Evolutionary conservation across 192 early-diverging fungal species (phyloP), one percentile per base, ranked within the genome.

Genomic region (Powellomyces hirtus): DNA sequence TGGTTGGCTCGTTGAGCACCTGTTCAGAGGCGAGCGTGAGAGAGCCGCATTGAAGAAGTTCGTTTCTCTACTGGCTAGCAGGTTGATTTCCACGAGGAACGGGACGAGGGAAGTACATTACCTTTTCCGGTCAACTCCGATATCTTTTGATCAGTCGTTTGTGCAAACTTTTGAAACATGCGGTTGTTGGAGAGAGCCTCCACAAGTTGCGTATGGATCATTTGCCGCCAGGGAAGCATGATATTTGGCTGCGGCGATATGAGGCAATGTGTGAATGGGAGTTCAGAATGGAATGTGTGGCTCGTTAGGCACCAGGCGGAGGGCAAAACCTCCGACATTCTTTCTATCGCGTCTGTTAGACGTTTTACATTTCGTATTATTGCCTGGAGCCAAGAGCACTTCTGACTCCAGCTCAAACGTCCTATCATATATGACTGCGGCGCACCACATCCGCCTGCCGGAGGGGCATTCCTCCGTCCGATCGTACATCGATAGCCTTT

Each of bases 201-300:
- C 26, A 66, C 64, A 16, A 66, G 46, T 24, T 66, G 64, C 18
- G 49, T 55, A 30, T 66, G 64, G 0, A 66, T 10, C 13, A 31
- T 31, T 36, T 66, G 64, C 27, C 64, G 46, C 64, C 64, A 66
- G 26, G 62, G 64, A 20, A 66, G 14, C 49, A 58, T 66, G 51
- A n/a, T n/a, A n/a, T n/a, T n/a, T n/a, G n/a, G n/a, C n/a, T n/a
- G n/a, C n/a, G n/a, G n/a, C n/a, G n/a, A n/a, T n/a, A n/a, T n/a
- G n/a, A n/a, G n/a, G n/a, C n/a, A n/a, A n/a, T n/a, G n/a, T n/a
- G n/a, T n/a, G n/a, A n/a, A n/a, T n/a, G n/a, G n/a, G n/a, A n/a
- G n/a, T n/a, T n/a, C n/a, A n/a, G n/a, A n/a, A n/a, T n/a, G n/a
- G n/a, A n/a, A n/a, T n/a, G n/a, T n/a, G n/a, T n/a, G n/a, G n/a